Conservation (phyloP, 192 early-diverging fungal species). For the Linnemannia zychae region DNA sequence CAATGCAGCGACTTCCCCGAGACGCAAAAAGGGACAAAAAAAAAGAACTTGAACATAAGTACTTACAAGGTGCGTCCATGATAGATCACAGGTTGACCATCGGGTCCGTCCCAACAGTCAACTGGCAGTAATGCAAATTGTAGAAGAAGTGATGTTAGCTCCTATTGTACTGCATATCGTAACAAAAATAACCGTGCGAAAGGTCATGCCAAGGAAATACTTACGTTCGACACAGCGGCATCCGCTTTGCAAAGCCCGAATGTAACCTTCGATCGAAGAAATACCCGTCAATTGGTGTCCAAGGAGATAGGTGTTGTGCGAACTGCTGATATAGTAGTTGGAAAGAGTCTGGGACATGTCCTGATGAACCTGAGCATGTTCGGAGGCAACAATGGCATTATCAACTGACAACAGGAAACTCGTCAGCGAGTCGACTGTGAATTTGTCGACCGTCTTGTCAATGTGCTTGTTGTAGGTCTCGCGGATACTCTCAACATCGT, state of each 20-base stretch:
- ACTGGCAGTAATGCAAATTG: constrained; percentile 62
- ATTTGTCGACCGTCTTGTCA: constrained; percentile 56
- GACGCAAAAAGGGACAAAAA: neutral
- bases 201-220: constrained; percentile 41
- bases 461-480: constrained; percentile 71
- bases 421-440: constrained; percentile 75
- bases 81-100: constrained; percentile 82
- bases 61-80: constrained; percentile 87
- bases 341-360: constrained; percentile 79
- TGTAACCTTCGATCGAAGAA: constrained; percentile 89
- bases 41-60: too few relatives aligned
- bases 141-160: constrained; percentile 13
- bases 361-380: constrained; percentile 65
- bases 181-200: neutral
- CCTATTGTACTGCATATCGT: too few relatives aligned
- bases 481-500: constrained; percentile 62
- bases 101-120: constrained; percentile 92
- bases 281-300: constrained; percentile 86
- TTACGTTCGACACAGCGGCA: constrained; percentile 89
- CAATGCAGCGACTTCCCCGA: neutral
- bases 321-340: constrained; percentile 88
- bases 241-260: constrained; percentile 86
- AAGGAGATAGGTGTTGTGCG: constrained; percentile 93
- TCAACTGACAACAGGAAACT: constrained; percentile 75
- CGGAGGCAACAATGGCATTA: constrained; percentile 69